A percentile compares a stretch with the other conserved stretches of the same genome.
phyloP scores from a whole-genome alignment of 2,329 filamentous ascomycete genomes.

The Penicillium expansum region DNA sequence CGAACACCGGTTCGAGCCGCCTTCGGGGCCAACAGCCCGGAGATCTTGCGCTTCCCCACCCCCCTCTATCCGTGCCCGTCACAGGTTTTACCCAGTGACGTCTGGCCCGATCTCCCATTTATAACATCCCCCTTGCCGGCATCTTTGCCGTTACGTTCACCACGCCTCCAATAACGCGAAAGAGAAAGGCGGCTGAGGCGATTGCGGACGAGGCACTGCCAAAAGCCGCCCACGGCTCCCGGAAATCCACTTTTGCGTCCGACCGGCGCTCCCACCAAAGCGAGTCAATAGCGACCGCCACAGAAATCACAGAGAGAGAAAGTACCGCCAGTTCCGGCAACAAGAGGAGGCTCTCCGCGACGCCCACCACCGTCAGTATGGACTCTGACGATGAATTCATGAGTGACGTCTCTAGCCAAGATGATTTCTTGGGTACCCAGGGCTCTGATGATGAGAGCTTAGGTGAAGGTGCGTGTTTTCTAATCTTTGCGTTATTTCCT shows the following conservation, averaged over 20 bases:
- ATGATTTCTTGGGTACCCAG: slow-evolving; percentile 63
- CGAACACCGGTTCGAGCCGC: not conserved
- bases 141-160: slow-evolving; percentile 37
- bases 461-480: slow-evolving; percentile 37
- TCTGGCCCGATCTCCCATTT: not conserved
- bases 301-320: slow-evolving; percentile 18
- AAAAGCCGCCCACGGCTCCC: slow-evolving; percentile 29
- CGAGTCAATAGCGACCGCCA: slow-evolving; percentile 12
- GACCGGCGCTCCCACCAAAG: slow-evolving; percentile 28
- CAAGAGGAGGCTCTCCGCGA: slow-evolving; percentile 37
- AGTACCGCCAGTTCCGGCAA: slow-evolving; percentile 13
- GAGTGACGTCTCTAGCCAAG: slow-evolving; percentile 76
- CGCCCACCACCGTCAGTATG: slow-evolving; percentile 61
- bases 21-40: not conserved
- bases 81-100: slow-evolving; percentile 8
- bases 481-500: not conserved
- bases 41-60: slow-evolving; percentile 8
- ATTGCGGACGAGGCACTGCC: slow-evolving; percentile 26
- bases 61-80: slow-evolving; percentile 6
- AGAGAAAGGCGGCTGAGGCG: slow-evolving; percentile 54
- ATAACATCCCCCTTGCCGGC: slow-evolving; percentile 6
- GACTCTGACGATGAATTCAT: slow-evolving; percentile 95
- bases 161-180: slow-evolving; percentile 54
- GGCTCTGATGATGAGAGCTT: slow-evolving; percentile 68
- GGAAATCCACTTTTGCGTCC: slow-evolving; percentile 26